phyloP scores from a whole-genome alignment of 805 yeast genomes.

The Zygosaccharomyces lentus region DNA sequence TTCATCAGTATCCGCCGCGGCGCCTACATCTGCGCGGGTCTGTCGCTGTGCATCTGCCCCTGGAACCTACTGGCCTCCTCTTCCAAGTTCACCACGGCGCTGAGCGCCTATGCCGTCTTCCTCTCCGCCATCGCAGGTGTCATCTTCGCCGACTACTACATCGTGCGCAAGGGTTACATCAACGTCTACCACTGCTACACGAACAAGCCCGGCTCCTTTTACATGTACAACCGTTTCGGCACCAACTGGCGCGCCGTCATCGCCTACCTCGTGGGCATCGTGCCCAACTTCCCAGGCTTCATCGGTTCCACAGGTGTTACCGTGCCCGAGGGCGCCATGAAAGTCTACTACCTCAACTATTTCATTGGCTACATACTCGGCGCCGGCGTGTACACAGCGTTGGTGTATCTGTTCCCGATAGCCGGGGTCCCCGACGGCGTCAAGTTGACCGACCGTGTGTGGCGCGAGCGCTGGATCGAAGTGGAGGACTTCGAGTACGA shows the following conservation, averaged over 20 bases:
- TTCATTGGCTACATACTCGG: slow-evolving; percentile 69
- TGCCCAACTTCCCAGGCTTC: slow-evolving; percentile 83
- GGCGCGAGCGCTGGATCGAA: slow-evolving; percentile 60
- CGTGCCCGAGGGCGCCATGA: slow-evolving; percentile 76
- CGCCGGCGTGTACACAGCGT: slow-evolving; percentile 47
- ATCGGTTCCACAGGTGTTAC: slow-evolving; percentile 75
- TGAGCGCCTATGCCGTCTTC: slow-evolving; percentile 79
- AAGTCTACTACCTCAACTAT: slow-evolving; percentile 69
- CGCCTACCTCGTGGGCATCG: slow-evolving; percentile 75
- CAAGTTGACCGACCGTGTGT: slow-evolving; percentile 40
- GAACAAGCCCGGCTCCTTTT: slow-evolving; percentile 42
- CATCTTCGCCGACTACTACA: slow-evolving; percentile 60
- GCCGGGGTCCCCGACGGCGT: slow-evolving; percentile 41
- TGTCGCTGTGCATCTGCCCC: slow-evolving; percentile 72
- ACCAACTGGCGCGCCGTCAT: slow-evolving; percentile 79
- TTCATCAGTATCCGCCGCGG: slow-evolving; percentile 75
- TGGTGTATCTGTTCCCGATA: slow-evolving; percentile 53
- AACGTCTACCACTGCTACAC: slow-evolving; percentile 61
- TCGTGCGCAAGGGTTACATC: slow-evolving; percentile 70
- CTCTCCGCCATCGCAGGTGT: slow-evolving; percentile 81
- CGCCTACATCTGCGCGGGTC: slow-evolving; percentile 66
- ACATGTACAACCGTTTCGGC: slow-evolving; percentile 61
- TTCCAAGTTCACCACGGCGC: slow-evolving; percentile 70
- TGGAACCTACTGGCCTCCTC: slow-evolving; percentile 74
- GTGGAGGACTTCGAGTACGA: slow-evolving; percentile 57